Conservation (phyloP, 805 yeast species). For the Vanderwaltozyma verrucispora region DNA sequence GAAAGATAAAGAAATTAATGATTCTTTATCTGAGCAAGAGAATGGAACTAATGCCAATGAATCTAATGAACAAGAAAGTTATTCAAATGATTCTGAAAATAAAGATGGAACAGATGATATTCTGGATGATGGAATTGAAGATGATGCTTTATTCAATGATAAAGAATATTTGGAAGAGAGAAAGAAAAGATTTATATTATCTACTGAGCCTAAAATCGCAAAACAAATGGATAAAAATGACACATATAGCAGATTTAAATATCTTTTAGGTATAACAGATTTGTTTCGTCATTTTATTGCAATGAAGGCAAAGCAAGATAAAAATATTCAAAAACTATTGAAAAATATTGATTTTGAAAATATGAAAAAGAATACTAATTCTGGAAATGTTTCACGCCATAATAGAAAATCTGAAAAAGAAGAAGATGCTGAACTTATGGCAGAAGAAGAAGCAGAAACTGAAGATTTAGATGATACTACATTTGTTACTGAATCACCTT, state of each 20-base stretch:
- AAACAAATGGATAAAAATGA: constrained; percentile 48
- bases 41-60: too few relatives aligned
- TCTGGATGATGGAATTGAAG: background rate
- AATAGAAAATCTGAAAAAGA: constrained; percentile 88
- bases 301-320: constrained; percentile 69
- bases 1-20: too few relatives aligned
- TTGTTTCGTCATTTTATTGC: constrained; percentile 83
- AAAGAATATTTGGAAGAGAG: constrained; percentile 27
- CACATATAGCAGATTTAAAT: constrained; percentile 68
- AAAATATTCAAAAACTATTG: constrained; percentile 51
- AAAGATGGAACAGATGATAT: background rate
- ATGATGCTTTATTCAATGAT: constrained; percentile 1
- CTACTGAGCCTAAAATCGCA: constrained; percentile 48
- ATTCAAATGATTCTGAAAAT: too few relatives aligned
- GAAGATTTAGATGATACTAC: constrained; percentile 43
- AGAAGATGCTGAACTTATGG: constrained; percentile 85
- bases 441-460: constrained; percentile 60
- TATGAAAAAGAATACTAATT: constrained; percentile 29
- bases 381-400: constrained; percentile 32
- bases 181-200: constrained; percentile 38
- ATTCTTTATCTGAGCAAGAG: too few relatives aligned
- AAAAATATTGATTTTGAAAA: constrained; percentile 42
- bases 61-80: too few relatives aligned
- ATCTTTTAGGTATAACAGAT: constrained; percentile 72
- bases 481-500: constrained; percentile 79